Base-by-base conservation (phyloP, 495 filamentous ascomycete species). In the Jackrogersella minutella region DNA sequence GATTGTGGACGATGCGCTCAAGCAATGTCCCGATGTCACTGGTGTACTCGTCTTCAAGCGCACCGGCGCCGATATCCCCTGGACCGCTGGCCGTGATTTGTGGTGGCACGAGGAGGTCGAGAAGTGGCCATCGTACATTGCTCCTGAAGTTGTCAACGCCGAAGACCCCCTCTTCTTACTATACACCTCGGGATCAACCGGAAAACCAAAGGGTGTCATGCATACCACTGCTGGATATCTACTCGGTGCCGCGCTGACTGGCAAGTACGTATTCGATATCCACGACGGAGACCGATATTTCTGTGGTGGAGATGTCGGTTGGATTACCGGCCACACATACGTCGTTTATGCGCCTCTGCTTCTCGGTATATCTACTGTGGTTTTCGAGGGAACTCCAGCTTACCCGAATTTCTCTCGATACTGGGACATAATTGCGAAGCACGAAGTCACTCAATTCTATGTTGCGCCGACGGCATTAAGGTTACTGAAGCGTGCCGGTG, bases 261-360 rank as follows among this genome's bases (percentile, higher is more conserved):
- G 93, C 69, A 99, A 97, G 79, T 98, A 99, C 72, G 93, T 97
- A 54, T 99, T 99, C 74, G 96, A 99, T 75, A 95, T 99, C 66
- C 95, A 99, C 69, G 89, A 93, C 46, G 87, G 87, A 51, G 95
- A 99, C 78, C 86, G 85, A 56, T 97, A 93, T 83, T 98, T 97
- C 86, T 98, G 95, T 71, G 95, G 92, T 76, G 96, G 96, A 76
- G 95, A 99, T 74, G 93, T 99, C 51, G 95, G 95, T 69, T 99
- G 95, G 95, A 98, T 99, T 74, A 98, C 96, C 43, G 95, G 95
- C n/a, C 95, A 99, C 80, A 97, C 95, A 44, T 99, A 99, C 73
- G 95, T 97, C 49, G 94, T 99, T 26, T 99, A 99, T 73, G 92
- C 95, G 9, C 95, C 95, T 55, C 84, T 99, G 40, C 82, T 99